phyloP scores from a whole-genome alignment of 148 eudicot genomes.

The Dysphania ambrosioides region DNA sequence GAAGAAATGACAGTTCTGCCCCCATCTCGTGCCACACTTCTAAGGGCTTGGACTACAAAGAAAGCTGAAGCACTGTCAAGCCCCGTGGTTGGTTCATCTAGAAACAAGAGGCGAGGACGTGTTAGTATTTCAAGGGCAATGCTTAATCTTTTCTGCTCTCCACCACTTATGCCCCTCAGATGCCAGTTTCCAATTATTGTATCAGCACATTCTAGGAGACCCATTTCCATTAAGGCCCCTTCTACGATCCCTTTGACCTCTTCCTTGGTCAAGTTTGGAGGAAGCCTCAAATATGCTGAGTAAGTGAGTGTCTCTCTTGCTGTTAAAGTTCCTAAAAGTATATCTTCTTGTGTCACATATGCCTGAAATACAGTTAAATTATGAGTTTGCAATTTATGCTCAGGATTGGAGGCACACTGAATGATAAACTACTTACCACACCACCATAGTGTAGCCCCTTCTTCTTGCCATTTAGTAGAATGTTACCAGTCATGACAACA shows the following conservation, averaged over 20 bases:
- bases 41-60: slow-evolving; percentile 73
- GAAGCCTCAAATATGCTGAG: slow-evolving; percentile 75
- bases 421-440: slow-evolving; percentile 44
- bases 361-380: slow-evolving; percentile 41
- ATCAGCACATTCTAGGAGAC: slow-evolving; percentile 79
- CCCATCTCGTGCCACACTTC: slow-evolving; percentile 57
- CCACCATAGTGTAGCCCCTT: slow-evolving; percentile 56
- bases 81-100: slow-evolving; percentile 87
- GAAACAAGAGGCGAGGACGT: slow-evolving; percentile 63
- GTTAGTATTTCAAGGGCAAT: slow-evolving; percentile 72
- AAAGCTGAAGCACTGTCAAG: slow-evolving; percentile 88
- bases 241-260: slow-evolving; percentile 53
- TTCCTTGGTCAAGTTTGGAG: slow-evolving; percentile 42
- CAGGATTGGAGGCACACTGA: background rate
- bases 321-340: slow-evolving; percentile 63
- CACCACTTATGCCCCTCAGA: slow-evolving; percentile 76
- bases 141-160: slow-evolving; percentile 75
- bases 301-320: slow-evolving; percentile 63
- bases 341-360: slow-evolving; percentile 78
- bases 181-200: slow-evolving; percentile 72
- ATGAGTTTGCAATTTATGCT: background rate
- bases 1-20: slow-evolving; percentile 70
- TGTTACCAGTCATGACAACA: slow-evolving; percentile 75
- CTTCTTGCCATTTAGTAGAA: slow-evolving; percentile 74
- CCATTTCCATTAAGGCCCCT: slow-evolving; percentile 69